Evolutionary conservation across 176 grass and related monocot genomes (phyloP), one percentile per base, ranked within the genome.

Genomic region (Otatea glauca): DNA sequence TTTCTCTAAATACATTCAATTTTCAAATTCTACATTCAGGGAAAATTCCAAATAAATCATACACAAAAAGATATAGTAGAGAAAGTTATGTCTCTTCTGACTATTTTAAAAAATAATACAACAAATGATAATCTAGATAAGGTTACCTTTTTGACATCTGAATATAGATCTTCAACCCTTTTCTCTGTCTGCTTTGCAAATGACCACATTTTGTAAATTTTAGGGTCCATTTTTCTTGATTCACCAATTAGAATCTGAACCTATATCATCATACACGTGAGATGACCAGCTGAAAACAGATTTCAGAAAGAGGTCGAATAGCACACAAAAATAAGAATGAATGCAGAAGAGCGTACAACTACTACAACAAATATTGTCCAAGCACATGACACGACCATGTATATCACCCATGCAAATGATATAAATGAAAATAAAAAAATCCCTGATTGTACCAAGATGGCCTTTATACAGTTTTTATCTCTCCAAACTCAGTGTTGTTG

Each of bases 111-210:
- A 60, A 63, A 62, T 43, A 44, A 42, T 21, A 82, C 29, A 60
- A 70, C 17, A 82, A 68, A 82, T 72, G 53, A 73, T n/a, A 72
- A 61, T 48, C 9, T 42, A 59, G 24, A 70, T 59, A 72, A 60
- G 24, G 10, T 59, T 70, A 83, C 81, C 81, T 74, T 74, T 73
- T 74, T 74, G 25, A 83, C 42, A 63, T 50, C 56, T 73, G 81
- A 83, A 83, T 74, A 83, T 37, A 83, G 42, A 47, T 83, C 81
- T 73, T 83, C 81, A 50, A 74, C 55, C 42, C 18, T 63, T 71
- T 74, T 83, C 24, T 83, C 81, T 17, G 69, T 83, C 42, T 83
- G 68, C 6, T 74, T 83, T 73, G 81, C 81, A 83, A 73, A 83
- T 48, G 80, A 83, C 81, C 81, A 83, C 18, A 62, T 72, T 62